Conservation (phyloP, 2,329 filamentous ascomycete species). For the Penicillium crustosum region DNA sequence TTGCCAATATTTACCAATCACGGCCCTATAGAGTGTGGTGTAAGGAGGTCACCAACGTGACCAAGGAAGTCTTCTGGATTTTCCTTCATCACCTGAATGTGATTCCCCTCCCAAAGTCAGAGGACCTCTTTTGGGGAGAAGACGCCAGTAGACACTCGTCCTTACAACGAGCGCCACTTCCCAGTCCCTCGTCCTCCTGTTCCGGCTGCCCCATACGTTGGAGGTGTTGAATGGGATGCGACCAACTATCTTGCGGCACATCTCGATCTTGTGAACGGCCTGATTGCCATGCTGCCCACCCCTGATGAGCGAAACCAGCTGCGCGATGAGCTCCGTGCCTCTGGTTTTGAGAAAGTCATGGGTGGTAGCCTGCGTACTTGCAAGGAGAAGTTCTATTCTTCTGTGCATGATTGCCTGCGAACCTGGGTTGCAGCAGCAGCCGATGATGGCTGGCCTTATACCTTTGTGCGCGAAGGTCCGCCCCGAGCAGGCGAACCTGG, state of each 20-base stretch:
- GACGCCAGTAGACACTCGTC: slow-evolving; percentile 9
- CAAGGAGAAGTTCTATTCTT: slow-evolving; percentile 96
- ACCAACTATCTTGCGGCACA: slow-evolving; percentile 95
- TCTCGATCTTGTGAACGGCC: slow-evolving; percentile 86
- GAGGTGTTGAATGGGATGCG: slow-evolving; percentile 97
- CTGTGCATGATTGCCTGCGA: slow-evolving; percentile 82
- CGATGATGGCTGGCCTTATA: slow-evolving; percentile 85
- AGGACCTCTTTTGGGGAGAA: slow-evolving; percentile 34
- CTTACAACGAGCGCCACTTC: slow-evolving; percentile 64
- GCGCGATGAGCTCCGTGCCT: slow-evolving; percentile 74
- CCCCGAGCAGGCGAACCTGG: slow-evolving; percentile 39
- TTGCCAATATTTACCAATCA: slow-evolving; percentile 81
- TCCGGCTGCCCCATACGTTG: slow-evolving; percentile 91
- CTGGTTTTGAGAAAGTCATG: slow-evolving; percentile 88
- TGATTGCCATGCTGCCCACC: slow-evolving; percentile 77
- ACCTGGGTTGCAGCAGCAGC: slow-evolving; percentile 86
- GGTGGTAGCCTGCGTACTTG: slow-evolving; percentile 81
- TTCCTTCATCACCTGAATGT: slow-evolving; percentile 94
- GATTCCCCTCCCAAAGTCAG: slow-evolving; percentile 54
- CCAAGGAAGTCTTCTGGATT: slow-evolving; percentile 99
- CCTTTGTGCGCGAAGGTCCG: slow-evolving; percentile 65
- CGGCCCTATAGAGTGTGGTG: slow-evolving; percentile 92
- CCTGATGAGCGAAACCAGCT: slow-evolving; percentile 70
- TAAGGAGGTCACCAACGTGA: slow-evolving; percentile 87
- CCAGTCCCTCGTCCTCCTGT: slow-evolving; percentile 85